Conservation (phyloP, 208 protist genomes). For the Leishmania tarentolae region DNA sequence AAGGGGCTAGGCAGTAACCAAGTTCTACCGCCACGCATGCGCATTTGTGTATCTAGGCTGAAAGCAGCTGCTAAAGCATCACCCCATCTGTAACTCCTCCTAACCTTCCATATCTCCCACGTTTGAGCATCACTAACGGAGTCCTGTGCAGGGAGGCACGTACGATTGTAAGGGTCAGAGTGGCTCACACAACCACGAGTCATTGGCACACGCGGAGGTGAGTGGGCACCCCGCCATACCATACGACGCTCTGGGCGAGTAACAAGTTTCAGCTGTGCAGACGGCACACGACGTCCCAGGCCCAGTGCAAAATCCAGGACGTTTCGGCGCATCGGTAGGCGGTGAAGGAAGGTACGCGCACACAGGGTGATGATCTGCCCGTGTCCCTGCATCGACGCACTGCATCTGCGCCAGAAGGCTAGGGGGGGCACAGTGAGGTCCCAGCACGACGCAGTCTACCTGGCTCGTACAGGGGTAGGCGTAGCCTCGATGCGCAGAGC, state of each 20-base stretch:
- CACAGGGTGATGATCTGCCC: slow-evolving; percentile 8
- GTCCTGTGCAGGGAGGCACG: not conserved
- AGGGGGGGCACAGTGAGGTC: slow-evolving; percentile 22
- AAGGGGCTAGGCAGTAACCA: not conserved
- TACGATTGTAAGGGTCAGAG: not conserved
- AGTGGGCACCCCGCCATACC: slow-evolving; percentile 17
- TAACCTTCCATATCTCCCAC: not conserved
- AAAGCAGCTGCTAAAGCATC: not conserved
- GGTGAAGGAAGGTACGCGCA: slow-evolving; percentile 17
- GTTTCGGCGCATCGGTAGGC: not conserved
- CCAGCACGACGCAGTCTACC: slow-evolving; percentile 46
- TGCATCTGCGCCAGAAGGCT: slow-evolving; percentile 30
- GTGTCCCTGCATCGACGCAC: slow-evolving; percentile 18
- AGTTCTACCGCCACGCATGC: not conserved
- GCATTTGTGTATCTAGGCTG: not conserved
- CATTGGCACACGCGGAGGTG: slow-evolving; percentile 7
- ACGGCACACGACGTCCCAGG: slow-evolving; percentile 35
- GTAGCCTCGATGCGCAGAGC: slow-evolving; percentile 5
- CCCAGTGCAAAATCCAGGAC: slow-evolving; percentile 35
- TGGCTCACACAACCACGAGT: slow-evolving; percentile 15
- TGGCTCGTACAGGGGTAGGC: slow-evolving; percentile 30
- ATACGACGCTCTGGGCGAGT: not conserved
- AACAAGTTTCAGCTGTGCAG: slow-evolving; percentile 25
- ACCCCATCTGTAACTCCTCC: not conserved
- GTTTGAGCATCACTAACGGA: not conserved